Conservation (phyloP, 176 grass and related monocot genomes). For the Eragrostis curvula region DNA sequence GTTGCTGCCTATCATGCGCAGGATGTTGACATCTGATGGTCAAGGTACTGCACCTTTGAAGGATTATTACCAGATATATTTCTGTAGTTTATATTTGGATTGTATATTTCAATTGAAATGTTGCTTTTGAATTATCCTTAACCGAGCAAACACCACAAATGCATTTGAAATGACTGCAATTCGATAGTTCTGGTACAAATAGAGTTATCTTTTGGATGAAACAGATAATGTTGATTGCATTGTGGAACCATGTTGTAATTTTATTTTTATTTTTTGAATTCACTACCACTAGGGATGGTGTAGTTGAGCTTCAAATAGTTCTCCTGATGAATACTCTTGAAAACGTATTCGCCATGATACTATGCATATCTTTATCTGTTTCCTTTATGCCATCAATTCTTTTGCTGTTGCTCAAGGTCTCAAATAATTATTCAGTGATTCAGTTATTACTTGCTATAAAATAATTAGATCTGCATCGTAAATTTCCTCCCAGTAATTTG, state of each 20-base stretch:
- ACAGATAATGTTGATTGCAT: constrained; percentile 11
- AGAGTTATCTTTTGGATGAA: background rate
- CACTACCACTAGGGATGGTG: background rate
- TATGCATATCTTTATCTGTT: background rate
- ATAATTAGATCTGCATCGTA: background rate
- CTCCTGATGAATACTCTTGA: background rate
- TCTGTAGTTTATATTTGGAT: background rate
- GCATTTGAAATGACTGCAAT: background rate
- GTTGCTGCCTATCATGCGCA: constrained; percentile 81
- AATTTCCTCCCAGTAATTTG: too few relatives aligned
- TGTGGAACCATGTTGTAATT: background rate
- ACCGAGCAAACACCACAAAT: background rate
- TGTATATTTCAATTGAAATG: background rate
- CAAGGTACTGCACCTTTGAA: constrained; percentile 67
- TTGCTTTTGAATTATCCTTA: background rate
- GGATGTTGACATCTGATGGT: constrained; percentile 86
- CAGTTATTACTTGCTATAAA: background rate
- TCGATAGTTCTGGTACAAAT: background rate
- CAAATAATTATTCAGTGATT: background rate
- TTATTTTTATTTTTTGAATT: background rate
- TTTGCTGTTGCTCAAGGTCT: constrained; percentile 2
- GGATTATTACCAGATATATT: background rate
- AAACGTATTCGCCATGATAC: background rate
- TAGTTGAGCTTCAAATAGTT: constrained; percentile 6
- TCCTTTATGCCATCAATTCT: background rate